These are phyloP conservation scores for Eucalyptus erythrocorys DNA, from an alignment of 345 rosid genomes.

Conservation along the genomic window DNA sequence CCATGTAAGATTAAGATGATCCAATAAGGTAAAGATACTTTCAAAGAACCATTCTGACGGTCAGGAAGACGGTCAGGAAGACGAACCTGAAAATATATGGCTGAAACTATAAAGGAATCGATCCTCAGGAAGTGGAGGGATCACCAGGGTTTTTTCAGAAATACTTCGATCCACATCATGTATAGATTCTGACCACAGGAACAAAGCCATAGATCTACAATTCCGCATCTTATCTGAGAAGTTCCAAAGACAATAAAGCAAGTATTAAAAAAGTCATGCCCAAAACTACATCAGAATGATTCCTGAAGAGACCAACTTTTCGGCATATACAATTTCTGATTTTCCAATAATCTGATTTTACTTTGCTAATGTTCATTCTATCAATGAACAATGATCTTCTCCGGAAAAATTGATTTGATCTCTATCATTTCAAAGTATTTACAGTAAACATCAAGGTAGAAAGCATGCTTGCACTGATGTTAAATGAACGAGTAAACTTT, in stretches of 20 bases:
- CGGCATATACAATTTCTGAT: not conserved
- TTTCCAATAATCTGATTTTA: not conserved
- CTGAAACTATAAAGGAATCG: slow-evolving; percentile 69
- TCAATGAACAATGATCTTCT: not conserved
- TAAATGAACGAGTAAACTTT: not conserved
- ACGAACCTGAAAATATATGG: slow-evolving; percentile 74
- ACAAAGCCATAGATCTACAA: slow-evolving; percentile 47
- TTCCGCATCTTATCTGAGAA: slow-evolving; percentile 47
- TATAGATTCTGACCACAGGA: slow-evolving; percentile 50
- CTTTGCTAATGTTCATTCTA: not conserved
- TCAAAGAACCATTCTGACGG: not conserved
- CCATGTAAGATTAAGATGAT: not conserved
- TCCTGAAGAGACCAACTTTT: not conserved
- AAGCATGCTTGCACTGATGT: not conserved
- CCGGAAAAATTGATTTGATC: not conserved
- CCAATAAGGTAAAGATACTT: not conserved
- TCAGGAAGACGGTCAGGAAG: not conserved
- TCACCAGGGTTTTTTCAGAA: slow-evolving; percentile 43
- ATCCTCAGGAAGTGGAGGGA: slow-evolving; percentile 65
- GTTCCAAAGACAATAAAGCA: not conserved
- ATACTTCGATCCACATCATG: slow-evolving; percentile 64
- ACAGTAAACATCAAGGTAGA: not conserved
- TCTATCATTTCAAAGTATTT: not conserved
- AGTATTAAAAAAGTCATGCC: not conserved
- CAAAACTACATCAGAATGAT: not conserved